A percentile compares a stretch with the other conserved stretches of the same genome.
Conservation (phyloP, 108 stramenopile genomes). For the Nitzschia sp. region DNA sequence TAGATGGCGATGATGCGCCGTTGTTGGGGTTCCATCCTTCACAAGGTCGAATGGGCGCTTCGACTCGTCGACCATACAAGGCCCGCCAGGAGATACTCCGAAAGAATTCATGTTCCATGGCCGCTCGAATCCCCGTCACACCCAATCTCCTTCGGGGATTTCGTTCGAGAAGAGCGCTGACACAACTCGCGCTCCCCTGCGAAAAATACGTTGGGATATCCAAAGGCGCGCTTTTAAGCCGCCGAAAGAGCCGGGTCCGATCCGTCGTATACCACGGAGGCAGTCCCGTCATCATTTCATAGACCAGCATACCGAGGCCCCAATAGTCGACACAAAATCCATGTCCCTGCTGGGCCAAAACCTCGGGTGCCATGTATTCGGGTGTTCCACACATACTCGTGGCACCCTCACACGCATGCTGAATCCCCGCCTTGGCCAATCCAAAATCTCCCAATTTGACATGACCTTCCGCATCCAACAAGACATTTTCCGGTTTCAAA, state of each 20-base stretch:
- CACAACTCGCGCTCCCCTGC: slow-evolving; percentile 53
- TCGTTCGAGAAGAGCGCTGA: slow-evolving; percentile 74
- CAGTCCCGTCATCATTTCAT: slow-evolving; percentile 98
- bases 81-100: slow-evolving; percentile 80
- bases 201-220: slow-evolving; percentile 79
- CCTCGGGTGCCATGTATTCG: slow-evolving; percentile 98
- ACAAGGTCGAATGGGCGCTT: slow-evolving; percentile 86
- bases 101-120: slow-evolving; percentile 87
- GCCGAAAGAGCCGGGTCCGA: slow-evolving; percentile 91
- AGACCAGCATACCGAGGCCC: slow-evolving; percentile 94
- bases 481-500: slow-evolving; percentile 90
- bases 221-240: slow-evolving; percentile 79
- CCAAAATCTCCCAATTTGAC: slow-evolving; percentile 93
- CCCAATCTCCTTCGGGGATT: slow-evolving; percentile 74
- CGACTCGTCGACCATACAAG: slow-evolving; percentile 66
- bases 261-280: slow-evolving; percentile 98
- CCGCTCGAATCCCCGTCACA: slow-evolving; percentile 72
- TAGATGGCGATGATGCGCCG: slow-evolving; percentile 7
- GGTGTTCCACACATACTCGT: slow-evolving; percentile 97
- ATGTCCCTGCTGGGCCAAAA: slow-evolving; percentile 77
- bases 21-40: slow-evolving; percentile 82
- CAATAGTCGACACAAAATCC: slow-evolving; percentile 94
- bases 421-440: slow-evolving; percentile 81
- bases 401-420: slow-evolving; percentile 86
- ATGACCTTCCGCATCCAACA: slow-evolving; percentile 90